Evolutionary conservation across 1,284 basidiomycete genomes (phyloP).

Genomic region (Trametes polyzona): DNA sequence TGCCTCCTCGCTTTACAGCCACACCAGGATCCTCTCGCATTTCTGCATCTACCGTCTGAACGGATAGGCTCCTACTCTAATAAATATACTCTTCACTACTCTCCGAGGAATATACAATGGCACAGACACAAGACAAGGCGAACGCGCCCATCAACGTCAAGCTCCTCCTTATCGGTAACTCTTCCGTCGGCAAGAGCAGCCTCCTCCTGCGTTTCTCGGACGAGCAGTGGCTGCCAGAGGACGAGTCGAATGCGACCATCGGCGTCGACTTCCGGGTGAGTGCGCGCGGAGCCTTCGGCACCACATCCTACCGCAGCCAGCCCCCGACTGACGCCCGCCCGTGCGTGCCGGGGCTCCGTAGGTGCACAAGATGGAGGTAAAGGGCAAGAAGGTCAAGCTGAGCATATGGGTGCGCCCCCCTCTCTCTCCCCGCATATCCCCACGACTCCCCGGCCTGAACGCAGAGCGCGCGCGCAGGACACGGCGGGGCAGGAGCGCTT

Average conservation of each 20-base stretch:
- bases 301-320: neutral
- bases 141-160: conserved; percentile 63
- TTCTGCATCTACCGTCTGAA: no score
- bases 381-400: conserved; percentile 78
- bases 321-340: conserved; percentile 1
- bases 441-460: no score
- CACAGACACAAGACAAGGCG: conserved; percentile 21
- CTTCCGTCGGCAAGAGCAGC: conserved; percentile 91
- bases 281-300: no score
- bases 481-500: conserved; percentile 92
- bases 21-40: no score
- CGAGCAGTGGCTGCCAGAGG: conserved; percentile 94
- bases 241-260: conserved; percentile 95
- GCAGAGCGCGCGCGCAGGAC: conserved; percentile 59
- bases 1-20: no score
- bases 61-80: no score
- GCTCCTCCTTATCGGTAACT: conserved; percentile 82
- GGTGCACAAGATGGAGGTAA: conserved; percentile 85
- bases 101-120: conserved; percentile 15
- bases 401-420: conserved; percentile 73
- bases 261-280: conserved; percentile 82
- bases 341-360: conserved; percentile 39
- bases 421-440: neutral
- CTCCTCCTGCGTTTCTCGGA: conserved; percentile 94
- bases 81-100: no score